Conservation (phyloP, 768 basidiomycete species). For the Tricholoma matsutake region DNA sequence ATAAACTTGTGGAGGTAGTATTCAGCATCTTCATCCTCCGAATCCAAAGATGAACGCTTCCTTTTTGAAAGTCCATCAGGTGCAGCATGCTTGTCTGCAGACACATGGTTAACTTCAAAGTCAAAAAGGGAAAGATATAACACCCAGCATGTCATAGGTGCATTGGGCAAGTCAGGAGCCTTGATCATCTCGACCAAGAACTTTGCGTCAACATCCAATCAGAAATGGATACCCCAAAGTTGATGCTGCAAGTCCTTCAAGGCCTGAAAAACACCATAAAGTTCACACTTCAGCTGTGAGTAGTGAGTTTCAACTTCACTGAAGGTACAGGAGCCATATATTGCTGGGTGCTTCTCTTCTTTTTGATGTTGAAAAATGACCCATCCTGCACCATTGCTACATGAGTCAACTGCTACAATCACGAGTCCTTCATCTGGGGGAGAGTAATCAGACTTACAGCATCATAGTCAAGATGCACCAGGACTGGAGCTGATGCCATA, state of each 20-base stretch:
- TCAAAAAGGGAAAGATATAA: constrained; percentile 32
- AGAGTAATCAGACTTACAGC: constrained; percentile 2
- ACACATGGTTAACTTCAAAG: constrained; percentile 34
- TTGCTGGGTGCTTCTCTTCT: constrained; percentile 16
- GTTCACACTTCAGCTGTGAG: constrained; percentile 17
- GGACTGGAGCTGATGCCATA: constrained; percentile 21
- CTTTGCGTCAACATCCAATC: constrained; percentile 33
- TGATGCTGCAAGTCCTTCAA: constrained; percentile 21
- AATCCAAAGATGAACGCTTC: constrained; percentile 1
- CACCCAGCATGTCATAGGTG: constrained; percentile 36
- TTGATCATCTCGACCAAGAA: constrained; percentile 36
- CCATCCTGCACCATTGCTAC: constrained; percentile 30
- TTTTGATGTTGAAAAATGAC: constrained; percentile 29
- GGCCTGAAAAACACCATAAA: constrained; percentile 32
- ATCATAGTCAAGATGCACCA: constrained; percentile 32
- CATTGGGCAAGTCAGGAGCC: constrained; percentile 33
- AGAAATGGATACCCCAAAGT: constrained; percentile 17
- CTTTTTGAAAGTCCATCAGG: constrained; percentile 35
- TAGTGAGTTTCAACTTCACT: constrained; percentile 29
- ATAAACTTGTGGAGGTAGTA: constrained; percentile 20
- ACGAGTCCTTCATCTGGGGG: constrained; percentile 21
- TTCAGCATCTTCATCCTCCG: constrained; percentile 25
- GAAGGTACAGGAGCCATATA: constrained; percentile 32
- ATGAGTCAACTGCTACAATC: constrained; percentile 33
- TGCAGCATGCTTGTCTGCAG: constrained; percentile 23